These are phyloP conservation scores for Teunomyces gatunensis DNA, from an alignment of 805 yeast species.

Conservation along the genomic window DNA sequence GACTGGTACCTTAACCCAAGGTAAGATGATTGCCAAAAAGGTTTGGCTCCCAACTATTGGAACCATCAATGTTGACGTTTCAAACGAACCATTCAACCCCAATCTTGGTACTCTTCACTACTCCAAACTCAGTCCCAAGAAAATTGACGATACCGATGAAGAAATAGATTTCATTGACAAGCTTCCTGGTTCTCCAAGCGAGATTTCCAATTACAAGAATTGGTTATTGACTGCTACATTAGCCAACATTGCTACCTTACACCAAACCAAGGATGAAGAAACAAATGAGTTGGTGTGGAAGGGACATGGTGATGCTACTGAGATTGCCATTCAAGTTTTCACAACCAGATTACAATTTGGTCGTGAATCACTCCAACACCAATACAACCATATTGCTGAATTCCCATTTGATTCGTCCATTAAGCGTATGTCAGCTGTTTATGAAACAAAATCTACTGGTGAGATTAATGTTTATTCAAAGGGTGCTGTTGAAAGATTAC, in stretches of 20 bases:
- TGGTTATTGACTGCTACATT: slow-evolving; percentile 70
- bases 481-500: slow-evolving; percentile 75
- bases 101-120: slow-evolving; percentile 49
- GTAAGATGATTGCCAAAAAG: slow-evolving; percentile 71
- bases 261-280: slow-evolving; percentile 40
- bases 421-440: slow-evolving; percentile 70
- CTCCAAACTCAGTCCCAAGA: slow-evolving; percentile 34
- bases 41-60: slow-evolving; percentile 70
- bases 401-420: slow-evolving; percentile 74
- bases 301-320: slow-evolving; percentile 88
- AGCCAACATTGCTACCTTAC: slow-evolving; percentile 75
- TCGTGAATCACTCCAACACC: slow-evolving; percentile 37
- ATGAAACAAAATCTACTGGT: slow-evolving; percentile 22
- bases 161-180: slow-evolving; percentile 27
- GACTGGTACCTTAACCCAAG: slow-evolving; percentile 80
- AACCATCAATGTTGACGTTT: slow-evolving; percentile 49
- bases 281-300: slow-evolving; percentile 56
- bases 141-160: slow-evolving; percentile 35
- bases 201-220: slow-evolving; percentile 31
- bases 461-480: slow-evolving; percentile 49
- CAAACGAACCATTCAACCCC: slow-evolving; percentile 65
- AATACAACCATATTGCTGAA: slow-evolving; percentile 52
- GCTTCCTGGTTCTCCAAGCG: slow-evolving; percentile 15
- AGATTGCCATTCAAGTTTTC: slow-evolving; percentile 82
- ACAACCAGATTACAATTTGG: slow-evolving; percentile 55